Base-by-base conservation (phyloP, 208 protist genomes). In the Acanthamoeba rhysodes region DNA sequence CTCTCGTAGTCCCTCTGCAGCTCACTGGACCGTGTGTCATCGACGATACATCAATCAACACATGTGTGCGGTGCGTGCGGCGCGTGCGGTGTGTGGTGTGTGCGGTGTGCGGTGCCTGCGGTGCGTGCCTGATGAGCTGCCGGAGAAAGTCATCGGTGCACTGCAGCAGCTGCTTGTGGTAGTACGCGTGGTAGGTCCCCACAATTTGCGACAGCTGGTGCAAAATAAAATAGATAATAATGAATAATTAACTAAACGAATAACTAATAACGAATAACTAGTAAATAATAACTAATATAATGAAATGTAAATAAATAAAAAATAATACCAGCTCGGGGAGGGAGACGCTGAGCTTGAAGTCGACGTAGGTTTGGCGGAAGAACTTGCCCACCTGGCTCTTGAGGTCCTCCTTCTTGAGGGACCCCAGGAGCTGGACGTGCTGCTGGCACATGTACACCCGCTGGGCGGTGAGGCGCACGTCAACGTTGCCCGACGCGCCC, bases 341-440 rank as follows among this genome's bases (percentile, higher is more conserved):
- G 64, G 64, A 70, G 27, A 70, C 64, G 22, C 64, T 70, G 64
- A 70, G 64, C 64, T 70, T 70, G 64, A 70, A 70, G 64, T 70
- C 64, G 64, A 70, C 64, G 64, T n/a, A 70, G 9, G 64, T 20
- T 18, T 70, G 7, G 27, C 64, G 64, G n/a, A 70, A 70, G 64
- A n/a, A n/a, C 64, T 10, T 70, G 64, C 64, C 64, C 64, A 70
- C 64, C 64, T 70, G 64, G 64, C 64, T 70, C 64, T 70, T 70
- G 64, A 70, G 64, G 64, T 70, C 64, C 20, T 70, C 64, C 64
- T 70, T 70, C 64, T 70, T 70, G 27, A 70, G 64, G 18, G 64
- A 24, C 27, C 9, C 64, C 64, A 70, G 64, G 8, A 70, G 64
- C n/a, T 70, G 27, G 20, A 70, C 18, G 64, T 70, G 64, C 64